phyloP scores from a whole-genome alignment of 495 filamentous ascomycete species.

The Terfezia claveryi region DNA sequence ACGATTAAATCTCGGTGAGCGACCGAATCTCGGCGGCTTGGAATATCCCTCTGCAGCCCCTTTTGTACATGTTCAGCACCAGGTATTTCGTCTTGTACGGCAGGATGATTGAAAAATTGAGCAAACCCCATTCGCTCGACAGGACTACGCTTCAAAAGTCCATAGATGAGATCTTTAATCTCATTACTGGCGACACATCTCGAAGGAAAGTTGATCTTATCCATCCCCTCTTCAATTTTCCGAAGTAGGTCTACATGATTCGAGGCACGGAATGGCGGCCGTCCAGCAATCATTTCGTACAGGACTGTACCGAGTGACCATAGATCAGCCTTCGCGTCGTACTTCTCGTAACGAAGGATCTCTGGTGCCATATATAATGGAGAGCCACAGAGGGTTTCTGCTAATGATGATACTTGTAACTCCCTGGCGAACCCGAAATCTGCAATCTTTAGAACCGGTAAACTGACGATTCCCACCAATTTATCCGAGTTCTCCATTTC shows the following conservation, averaged over 20 bases:
- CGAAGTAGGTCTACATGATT: slow-evolving; percentile 89
- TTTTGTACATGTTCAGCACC: slow-evolving; percentile 38
- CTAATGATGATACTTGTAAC: slow-evolving; percentile 66
- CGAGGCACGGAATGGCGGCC: slow-evolving; percentile 69
- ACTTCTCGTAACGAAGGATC: slow-evolving; percentile 90
- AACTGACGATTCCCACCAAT: slow-evolving; percentile 52
- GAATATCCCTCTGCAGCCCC: not conserved
- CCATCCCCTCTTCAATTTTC: slow-evolving; percentile 70
- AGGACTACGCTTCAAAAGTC: slow-evolving; percentile 63
- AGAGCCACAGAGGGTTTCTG: slow-evolving; percentile 93
- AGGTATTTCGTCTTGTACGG: slow-evolving; percentile 62
- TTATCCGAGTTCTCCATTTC: slow-evolving; percentile 6
- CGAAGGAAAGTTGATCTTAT: slow-evolving; percentile 59
- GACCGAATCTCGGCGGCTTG: not conserved
- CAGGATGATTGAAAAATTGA: slow-evolving; percentile 51
- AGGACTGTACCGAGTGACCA: slow-evolving; percentile 95
- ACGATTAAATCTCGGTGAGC: not conserved
- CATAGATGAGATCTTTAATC: slow-evolving; percentile 62
- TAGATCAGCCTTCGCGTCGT: slow-evolving; percentile 87
- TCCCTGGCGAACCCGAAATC: slow-evolving; percentile 94
- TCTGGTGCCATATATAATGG: slow-evolving; percentile 98
- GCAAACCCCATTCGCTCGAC: slow-evolving; percentile 64
- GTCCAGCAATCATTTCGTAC: slow-evolving; percentile 82
- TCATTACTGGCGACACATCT: slow-evolving; percentile 47
- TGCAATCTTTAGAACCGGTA: slow-evolving; percentile 90